A percentile compares a stretch with the other conserved stretches of the same genome.
phyloP scores from a whole-genome alignment of 1,284 basidiomycete species.

The Retiboletus fuscus region DNA sequence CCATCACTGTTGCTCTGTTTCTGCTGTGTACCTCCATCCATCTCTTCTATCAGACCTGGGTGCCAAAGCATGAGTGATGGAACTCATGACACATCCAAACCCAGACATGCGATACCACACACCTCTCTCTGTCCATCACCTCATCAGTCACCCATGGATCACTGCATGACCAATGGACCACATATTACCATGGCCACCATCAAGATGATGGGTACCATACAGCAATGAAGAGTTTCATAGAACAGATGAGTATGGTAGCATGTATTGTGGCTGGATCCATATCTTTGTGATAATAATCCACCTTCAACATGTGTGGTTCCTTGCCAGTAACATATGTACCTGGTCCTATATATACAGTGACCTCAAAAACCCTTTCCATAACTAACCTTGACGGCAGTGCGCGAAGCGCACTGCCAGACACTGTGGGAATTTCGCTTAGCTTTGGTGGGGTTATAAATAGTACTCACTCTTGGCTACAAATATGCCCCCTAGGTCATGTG shows the following conservation, averaged over 20 bases:
- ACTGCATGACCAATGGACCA: slow-evolving; percentile 45
- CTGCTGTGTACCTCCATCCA: slow-evolving; percentile 76
- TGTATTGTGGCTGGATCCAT: slow-evolving; percentile 62
- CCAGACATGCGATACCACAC: slow-evolving; percentile 93
- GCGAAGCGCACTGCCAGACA: too few species aligned
- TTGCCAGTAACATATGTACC: slow-evolving; percentile 31
- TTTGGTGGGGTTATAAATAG: too few species aligned
- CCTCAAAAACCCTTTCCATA: too few species aligned
- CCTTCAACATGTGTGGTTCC: slow-evolving; percentile 63
- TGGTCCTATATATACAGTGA: slow-evolving; percentile 40
- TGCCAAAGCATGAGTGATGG: slow-evolving; percentile 93
- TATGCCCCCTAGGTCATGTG: too few species aligned
- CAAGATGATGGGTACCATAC: slow-evolving; percentile 22
- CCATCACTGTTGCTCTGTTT: slow-evolving; percentile 83
- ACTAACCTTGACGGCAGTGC: too few species aligned
- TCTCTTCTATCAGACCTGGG: slow-evolving; percentile 87
- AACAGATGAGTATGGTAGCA: slow-evolving; percentile 24
- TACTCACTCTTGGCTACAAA: too few species aligned
- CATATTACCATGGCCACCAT: background rate
- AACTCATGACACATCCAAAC: slow-evolving; percentile 91
- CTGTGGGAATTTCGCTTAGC: too few species aligned
- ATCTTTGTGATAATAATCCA: slow-evolving; percentile 75
- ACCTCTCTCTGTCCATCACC: slow-evolving; percentile 83
- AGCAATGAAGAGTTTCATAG: slow-evolving; percentile 22
- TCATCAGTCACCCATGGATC: slow-evolving; percentile 85